phyloP scores from a whole-genome alignment of 2,329 filamentous ascomycete genomes.

The Cladosporium colombiae region DNA sequence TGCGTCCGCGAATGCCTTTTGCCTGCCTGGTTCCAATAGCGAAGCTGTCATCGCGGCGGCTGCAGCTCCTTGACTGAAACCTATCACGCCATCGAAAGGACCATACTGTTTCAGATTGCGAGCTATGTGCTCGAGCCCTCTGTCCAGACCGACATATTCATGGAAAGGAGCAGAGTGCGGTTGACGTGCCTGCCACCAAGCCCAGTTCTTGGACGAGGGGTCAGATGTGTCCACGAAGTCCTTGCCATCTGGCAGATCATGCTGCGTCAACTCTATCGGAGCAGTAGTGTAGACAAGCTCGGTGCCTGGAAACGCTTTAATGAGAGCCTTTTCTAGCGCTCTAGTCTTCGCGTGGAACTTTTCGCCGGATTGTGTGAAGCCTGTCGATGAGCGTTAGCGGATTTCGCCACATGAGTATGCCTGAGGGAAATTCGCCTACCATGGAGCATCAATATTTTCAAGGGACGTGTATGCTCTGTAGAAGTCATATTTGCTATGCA shows the following conservation, averaged over 20 bases:
- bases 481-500: background rate
- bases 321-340: conserved; percentile 77
- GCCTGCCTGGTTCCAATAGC: conserved; percentile 62
- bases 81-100: conserved; percentile 74
- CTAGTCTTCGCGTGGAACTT: conserved; percentile 87
- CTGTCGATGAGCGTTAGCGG: conserved; percentile 35
- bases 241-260: conserved; percentile 63
- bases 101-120: conserved; percentile 61
- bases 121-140: conserved; percentile 66
- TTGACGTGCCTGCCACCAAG: conserved; percentile 69
- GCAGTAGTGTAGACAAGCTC: conserved; percentile 52
- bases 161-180: conserved; percentile 60
- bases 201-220: conserved; percentile 34
- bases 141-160: conserved; percentile 67
- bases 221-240: conserved; percentile 52
- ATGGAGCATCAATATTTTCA: background rate
- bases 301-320: conserved; percentile 66
- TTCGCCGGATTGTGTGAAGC: conserved; percentile 86
- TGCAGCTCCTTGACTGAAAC: conserved; percentile 79
- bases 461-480: background rate
- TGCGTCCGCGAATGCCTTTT: conserved; percentile 51
- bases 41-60: conserved; percentile 71
- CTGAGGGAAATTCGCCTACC: background rate
- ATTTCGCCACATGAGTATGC: background rate
- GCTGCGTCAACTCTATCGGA: conserved; percentile 43